These are phyloP conservation scores for Vitis amurensis DNA, from an alignment of 164 flowering plant genomes.

Conservation along the genomic window DNA sequence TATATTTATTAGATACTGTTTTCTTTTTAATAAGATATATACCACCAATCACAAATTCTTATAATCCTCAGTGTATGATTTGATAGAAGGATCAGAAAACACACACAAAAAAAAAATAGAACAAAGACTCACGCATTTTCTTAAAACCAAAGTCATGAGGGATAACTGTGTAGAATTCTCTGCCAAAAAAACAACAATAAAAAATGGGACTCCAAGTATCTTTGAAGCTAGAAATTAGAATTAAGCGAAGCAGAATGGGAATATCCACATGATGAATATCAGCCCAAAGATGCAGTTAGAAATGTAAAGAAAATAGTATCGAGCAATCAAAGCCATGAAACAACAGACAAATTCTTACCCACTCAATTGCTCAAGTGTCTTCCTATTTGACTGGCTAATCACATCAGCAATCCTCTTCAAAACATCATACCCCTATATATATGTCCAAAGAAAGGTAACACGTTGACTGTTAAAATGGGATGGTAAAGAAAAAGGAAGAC, in stretches of 20 bases:
- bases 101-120: conserved; percentile 13
- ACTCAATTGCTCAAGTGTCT: conserved; percentile 68
- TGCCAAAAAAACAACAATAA: conserved; percentile 30
- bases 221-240: neutral
- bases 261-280: neutral
- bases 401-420: conserved; percentile 82
- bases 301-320: neutral
- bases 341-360: conserved; percentile 48
- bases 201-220: neutral
- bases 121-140: conserved; percentile 74
- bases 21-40: neutral
- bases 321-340: neutral
- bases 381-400: conserved; percentile 52
- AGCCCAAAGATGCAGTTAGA: neutral
- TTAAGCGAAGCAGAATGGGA: neutral
- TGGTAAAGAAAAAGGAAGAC: neutral
- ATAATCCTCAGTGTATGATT: neutral
- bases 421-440: conserved; percentile 75
- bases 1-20: conserved; percentile 3
- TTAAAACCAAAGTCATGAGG: conserved; percentile 95
- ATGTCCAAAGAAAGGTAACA: neutral
- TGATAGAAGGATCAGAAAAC: neutral
- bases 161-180: conserved; percentile 89
- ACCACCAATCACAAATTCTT: neutral
- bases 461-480: neutral